Conservation (phyloP, 306 rosid genomes). For the Quercus cerris region DNA sequence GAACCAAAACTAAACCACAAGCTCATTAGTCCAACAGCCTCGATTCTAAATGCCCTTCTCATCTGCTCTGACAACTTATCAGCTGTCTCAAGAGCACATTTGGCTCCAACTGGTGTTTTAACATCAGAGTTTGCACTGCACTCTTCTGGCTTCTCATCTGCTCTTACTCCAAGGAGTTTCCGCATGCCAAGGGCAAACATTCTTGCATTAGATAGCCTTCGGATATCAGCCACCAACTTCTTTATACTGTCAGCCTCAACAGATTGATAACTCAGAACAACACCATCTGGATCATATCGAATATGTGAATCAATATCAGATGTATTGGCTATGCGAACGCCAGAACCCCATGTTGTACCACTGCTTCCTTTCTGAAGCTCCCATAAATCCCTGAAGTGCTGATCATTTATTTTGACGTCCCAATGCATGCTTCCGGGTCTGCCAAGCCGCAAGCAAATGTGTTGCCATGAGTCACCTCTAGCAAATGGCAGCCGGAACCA, state of each 20-base stretch:
- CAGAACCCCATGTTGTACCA: constrained; percentile 87
- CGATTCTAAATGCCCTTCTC: constrained; percentile 90
- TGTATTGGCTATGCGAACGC: constrained; percentile 93
- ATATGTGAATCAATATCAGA: constrained; percentile 96
- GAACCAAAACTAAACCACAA: constrained; percentile 99
- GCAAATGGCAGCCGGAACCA: constrained; percentile 95
- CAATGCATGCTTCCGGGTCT: constrained; percentile 96
- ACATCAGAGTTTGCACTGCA: constrained; percentile 44
- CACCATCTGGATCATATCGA: constrained; percentile 95
- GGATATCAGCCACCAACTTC: constrained; percentile 87
- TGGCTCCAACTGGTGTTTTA: constrained; percentile 52
- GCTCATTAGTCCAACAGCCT: constrained; percentile 97
- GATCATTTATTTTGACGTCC: constrained; percentile 97
- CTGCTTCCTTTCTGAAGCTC: constrained; percentile 92
- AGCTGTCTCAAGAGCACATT: constrained; percentile 54
- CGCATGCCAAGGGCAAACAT: constrained; percentile 95
- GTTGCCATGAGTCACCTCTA: constrained; percentile 91
- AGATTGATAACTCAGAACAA: constrained; percentile 87
- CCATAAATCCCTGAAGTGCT: constrained; percentile 96
- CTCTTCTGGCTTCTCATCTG: constrained; percentile 86
- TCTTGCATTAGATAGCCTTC: constrained; percentile 95
- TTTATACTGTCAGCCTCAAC: constrained; percentile 89
- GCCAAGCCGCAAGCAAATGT: constrained; percentile 92
- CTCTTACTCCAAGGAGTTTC: constrained; percentile 77
- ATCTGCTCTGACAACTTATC: constrained; percentile 87